Evolutionary conservation across 495 filamentous ascomycete genomes (phyloP).

Genomic region (Thermothielavioides terrestris): DNA sequence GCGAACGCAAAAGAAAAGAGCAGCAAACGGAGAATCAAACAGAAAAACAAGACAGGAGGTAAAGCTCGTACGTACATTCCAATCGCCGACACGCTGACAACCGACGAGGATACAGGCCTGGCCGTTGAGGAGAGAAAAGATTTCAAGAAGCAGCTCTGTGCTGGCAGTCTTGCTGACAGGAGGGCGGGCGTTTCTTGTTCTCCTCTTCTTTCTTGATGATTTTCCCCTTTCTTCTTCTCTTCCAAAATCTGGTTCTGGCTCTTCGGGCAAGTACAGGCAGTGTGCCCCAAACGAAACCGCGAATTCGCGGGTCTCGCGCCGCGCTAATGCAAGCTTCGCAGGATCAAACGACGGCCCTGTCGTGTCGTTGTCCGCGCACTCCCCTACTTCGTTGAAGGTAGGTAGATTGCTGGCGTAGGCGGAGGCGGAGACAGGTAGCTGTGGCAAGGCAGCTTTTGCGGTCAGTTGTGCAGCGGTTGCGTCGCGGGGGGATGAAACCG

Average conservation of each 20-base stretch:
- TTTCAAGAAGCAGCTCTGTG: slow-evolving; percentile 27
- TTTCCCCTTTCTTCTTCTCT: slow-evolving; percentile 2
- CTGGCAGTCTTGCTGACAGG: slow-evolving; percentile 20
- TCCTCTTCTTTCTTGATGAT: neutral
- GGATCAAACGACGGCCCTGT: no score
- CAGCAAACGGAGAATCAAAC: slow-evolving; percentile 3
- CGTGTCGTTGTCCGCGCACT: no score
- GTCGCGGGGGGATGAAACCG: no score
- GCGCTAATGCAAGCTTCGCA: neutral
- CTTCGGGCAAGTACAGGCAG: slow-evolving; percentile 9
- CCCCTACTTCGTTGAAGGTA: no score
- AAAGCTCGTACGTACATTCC: slow-evolving; percentile 30
- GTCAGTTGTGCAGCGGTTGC: no score
- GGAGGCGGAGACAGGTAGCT: no score
- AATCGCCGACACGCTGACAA: slow-evolving; percentile 18
- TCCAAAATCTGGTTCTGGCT: neutral
- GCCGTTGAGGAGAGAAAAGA: slow-evolving; percentile 16
- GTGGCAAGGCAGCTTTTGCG: no score
- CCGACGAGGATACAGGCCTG: slow-evolving; percentile 10
- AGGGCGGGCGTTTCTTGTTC: slow-evolving; percentile 3
- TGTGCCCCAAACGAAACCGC: neutral
- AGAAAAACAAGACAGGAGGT: slow-evolving; percentile 8
- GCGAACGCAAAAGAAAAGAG: neutral
- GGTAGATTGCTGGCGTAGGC: no score
- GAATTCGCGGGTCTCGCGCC: neutral